Evolutionary conservation across 495 filamentous ascomycete genomes (phyloP).

Genomic region (Neurospora hispaniola): DNA sequence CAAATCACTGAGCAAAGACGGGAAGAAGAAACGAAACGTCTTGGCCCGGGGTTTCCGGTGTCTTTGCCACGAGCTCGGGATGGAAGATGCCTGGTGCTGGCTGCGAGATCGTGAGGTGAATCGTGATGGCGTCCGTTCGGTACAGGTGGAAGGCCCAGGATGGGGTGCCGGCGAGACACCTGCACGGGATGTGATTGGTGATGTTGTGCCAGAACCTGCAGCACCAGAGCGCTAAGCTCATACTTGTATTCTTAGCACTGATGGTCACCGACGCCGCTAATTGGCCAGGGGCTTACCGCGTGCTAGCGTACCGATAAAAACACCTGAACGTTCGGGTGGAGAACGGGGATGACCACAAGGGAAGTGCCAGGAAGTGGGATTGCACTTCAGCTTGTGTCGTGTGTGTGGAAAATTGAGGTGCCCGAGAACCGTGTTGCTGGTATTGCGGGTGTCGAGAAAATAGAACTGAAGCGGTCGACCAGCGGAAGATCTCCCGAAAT

Average conservation of each 20-base stretch:
- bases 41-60: neutral
- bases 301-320: conserved; percentile 12
- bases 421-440: neutral
- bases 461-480: neutral
- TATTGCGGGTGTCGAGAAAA: neutral
- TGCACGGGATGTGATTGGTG: conserved; percentile 17
- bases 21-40: neutral
- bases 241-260: conserved; percentile 22
- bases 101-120: conserved; percentile 4
- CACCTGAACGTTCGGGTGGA: conserved; percentile 4
- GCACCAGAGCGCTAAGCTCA: conserved; percentile 25
- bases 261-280: conserved; percentile 4
- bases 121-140: conserved; percentile 19
- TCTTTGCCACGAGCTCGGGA: neutral
- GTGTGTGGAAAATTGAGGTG: neutral
- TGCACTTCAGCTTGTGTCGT: neutral
- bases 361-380: neutral
- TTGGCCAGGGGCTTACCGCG: conserved; percentile 22
- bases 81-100: neutral
- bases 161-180: neutral
- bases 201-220: conserved; percentile 13
- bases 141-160: neutral
- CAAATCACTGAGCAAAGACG: neutral
- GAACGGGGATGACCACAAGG: neutral
- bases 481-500: neutral